Conservation (phyloP, 2,329 filamentous ascomycete species). For the Myriangium duriaei region DNA sequence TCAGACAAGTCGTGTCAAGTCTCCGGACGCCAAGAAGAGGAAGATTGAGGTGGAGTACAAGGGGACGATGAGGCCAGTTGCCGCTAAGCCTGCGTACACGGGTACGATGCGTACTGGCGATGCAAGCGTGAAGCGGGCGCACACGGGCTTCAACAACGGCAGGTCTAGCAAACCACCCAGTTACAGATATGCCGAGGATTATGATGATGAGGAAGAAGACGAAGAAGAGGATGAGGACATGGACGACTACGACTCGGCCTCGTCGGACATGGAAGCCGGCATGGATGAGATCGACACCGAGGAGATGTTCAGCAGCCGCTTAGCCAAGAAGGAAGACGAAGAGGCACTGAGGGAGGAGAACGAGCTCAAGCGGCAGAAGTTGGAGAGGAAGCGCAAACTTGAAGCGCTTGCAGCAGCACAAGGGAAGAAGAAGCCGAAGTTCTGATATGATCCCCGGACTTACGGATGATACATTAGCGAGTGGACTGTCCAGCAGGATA, state of each 20-base stretch:
- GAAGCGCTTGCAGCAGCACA: conserved; percentile 22
- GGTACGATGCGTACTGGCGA: conserved; percentile 35
- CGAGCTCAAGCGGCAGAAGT: conserved; percentile 49
- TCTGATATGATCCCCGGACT: conserved; percentile 1
- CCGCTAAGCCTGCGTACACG: conserved; percentile 24
- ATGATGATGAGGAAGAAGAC: conserved; percentile 29
- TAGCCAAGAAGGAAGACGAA: conserved; percentile 56
- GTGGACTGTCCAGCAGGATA: no score
- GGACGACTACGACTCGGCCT: conserved; percentile 51
- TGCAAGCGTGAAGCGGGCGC: conserved; percentile 16
- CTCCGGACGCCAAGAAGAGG: conserved; percentile 20
- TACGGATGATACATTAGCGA: neutral
- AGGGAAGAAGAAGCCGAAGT: conserved; percentile 20
- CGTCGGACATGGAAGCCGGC: conserved; percentile 69
- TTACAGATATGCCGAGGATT: conserved; percentile 16
- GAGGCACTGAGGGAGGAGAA: conserved; percentile 51
- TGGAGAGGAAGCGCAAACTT: conserved; percentile 35
- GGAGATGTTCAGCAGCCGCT: conserved; percentile 48
- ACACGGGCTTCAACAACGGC: neutral
- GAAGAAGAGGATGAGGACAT: conserved; percentile 49
- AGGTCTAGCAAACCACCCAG: conserved; percentile 23
- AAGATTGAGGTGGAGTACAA: conserved; percentile 32
- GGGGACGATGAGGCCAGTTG: conserved; percentile 24
- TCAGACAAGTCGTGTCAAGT: conserved; percentile 14
- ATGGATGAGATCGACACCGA: conserved; percentile 62